Evolutionary conservation across 1,284 basidiomycete species (phyloP), one percentile per base, ranked within the genome.

Genomic region (Acaromyces ingoldii): DNA sequence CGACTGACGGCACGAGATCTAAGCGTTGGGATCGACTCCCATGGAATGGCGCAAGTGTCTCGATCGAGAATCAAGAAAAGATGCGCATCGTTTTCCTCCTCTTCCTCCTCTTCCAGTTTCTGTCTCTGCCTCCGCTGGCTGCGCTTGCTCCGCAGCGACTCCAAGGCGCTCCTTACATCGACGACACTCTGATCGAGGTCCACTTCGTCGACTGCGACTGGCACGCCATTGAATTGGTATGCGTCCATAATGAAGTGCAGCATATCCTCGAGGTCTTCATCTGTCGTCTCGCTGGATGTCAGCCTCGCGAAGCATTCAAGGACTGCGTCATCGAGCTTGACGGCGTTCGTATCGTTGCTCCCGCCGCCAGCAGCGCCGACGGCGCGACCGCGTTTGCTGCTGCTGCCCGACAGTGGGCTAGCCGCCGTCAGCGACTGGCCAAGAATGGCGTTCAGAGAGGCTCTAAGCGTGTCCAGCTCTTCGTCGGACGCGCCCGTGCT

Each of bases 221-320:
- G 85, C 6, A 90, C 82, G 1, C 92, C 93, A 65, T 91, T 85
- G 76, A 93, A 88, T 67, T 95, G 91, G 74, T 92, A 91, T 0
- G 92, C 81, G 70, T 97, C 95, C 43, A 97, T 81, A 21, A 95
- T 82, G 77, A 95, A 97, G 76, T 93, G 95, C 6, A 91, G 83
- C 33, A 97, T 78, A 71, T 99, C 95, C 73, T 97, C 92, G 13
- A 97, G 79, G 68, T 97, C 93, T 71, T 98, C 93, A 62, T 95
- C 89, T 22, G 52, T 26, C 17, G 83, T 82, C 63, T 88, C 89
- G 60, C 84, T 84, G 0, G 87, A 83, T 1, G 86, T 83, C 1
- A 98, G 79, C 0, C 85, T 84, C 0, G 89, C 85, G 67, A 98
- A 89, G 74, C 89, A 90, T 62, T 87, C 83, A n/a, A 96, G 77